phyloP scores from a whole-genome alignment of 2,329 filamentous ascomycete species.

The Exophiala phaeomuriformis region DNA sequence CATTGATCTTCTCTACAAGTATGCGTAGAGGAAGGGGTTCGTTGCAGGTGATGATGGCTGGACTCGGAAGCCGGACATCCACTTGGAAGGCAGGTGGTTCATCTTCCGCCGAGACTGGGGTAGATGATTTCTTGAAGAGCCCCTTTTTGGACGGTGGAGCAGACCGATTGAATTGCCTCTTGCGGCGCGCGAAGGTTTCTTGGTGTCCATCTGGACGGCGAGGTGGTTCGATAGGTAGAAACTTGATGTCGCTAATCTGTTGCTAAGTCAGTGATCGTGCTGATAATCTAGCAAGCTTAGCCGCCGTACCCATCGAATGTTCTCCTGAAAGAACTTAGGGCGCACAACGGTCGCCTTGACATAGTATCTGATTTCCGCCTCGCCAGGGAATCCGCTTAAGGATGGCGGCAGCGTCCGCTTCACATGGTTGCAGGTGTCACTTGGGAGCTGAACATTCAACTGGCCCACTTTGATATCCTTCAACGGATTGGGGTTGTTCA shows the following conservation, averaged over 20 bases:
- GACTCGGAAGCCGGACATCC: constrained; percentile 79
- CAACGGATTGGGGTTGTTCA: constrained; percentile 38
- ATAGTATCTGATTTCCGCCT: constrained; percentile 88
- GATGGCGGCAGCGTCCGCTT: constrained; percentile 84
- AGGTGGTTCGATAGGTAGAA: constrained; percentile 87
- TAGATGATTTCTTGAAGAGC: constrained; percentile 48
- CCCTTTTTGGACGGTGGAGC: constrained; percentile 47
- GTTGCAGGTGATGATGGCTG: constrained; percentile 82
- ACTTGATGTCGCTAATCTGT: constrained; percentile 53
- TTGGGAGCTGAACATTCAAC: constrained; percentile 40
- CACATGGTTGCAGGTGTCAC: constrained; percentile 55
- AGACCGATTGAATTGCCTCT: constrained; percentile 50
- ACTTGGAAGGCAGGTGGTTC: constrained; percentile 58
- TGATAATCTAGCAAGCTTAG: not conserved
- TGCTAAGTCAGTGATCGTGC: constrained; percentile 1
- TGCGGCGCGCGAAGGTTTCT: constrained; percentile 75
- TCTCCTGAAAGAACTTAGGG: constrained; percentile 85
- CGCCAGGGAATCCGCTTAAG: constrained; percentile 73
- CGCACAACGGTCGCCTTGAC: constrained; percentile 90
- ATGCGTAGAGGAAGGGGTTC: constrained; percentile 73
- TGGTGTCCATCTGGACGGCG: constrained; percentile 59
- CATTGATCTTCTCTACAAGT: constrained; percentile 66
- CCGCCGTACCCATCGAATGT: constrained; percentile 54
- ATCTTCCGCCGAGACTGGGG: constrained; percentile 15
- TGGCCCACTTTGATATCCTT: constrained; percentile 42